phyloP scores from a whole-genome alignment of 2,329 filamentous ascomycete species.

The Hypocrella siamensis region DNA sequence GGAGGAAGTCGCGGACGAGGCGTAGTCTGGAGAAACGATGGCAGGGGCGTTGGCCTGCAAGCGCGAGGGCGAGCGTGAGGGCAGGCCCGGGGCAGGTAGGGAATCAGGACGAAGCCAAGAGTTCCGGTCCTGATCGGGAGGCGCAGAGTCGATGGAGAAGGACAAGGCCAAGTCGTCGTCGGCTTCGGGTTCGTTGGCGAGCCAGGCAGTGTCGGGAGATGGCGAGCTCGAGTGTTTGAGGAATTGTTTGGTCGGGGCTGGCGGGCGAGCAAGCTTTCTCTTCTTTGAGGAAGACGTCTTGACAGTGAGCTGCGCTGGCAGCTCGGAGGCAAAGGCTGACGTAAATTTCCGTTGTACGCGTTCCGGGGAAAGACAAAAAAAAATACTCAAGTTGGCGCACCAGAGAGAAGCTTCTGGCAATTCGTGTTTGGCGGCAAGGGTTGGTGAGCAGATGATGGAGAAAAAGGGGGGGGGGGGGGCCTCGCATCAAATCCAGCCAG shows the following conservation, averaged over 20 bases:
- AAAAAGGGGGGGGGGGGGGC: no score
- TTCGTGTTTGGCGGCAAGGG: no score
- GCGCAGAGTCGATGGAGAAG: conserved; percentile 30
- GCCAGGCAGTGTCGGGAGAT: conserved; percentile 30
- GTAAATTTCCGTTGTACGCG: conserved; percentile 1
- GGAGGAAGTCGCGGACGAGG: conserved; percentile 35
- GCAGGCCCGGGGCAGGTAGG: conserved; percentile 5
- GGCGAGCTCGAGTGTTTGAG: conserved; percentile 18
- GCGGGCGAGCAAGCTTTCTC: conserved; percentile 44
- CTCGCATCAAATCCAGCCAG: no score
- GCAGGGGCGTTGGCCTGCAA: conserved; percentile 12
- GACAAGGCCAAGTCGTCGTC: conserved; percentile 33
- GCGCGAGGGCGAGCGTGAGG: conserved; percentile 1
- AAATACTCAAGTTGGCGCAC: no score
- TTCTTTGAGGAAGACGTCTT: conserved; percentile 62
- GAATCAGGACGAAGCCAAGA: conserved; percentile 27
- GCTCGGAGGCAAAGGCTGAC: conserved; percentile 24
- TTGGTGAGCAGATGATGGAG: no score
- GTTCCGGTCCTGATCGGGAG: conserved; percentile 32
- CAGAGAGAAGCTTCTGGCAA: no score
- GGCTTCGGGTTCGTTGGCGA: conserved; percentile 37
- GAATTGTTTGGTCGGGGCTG: conserved; percentile 22
- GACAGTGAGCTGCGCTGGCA: conserved; percentile 51
- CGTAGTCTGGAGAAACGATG: conserved; percentile 30
- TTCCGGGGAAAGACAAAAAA: no score